phyloP scores from a whole-genome alignment of 2,329 filamentous ascomycete genomes.

The Colletotrichum chlorophyti region DNA sequence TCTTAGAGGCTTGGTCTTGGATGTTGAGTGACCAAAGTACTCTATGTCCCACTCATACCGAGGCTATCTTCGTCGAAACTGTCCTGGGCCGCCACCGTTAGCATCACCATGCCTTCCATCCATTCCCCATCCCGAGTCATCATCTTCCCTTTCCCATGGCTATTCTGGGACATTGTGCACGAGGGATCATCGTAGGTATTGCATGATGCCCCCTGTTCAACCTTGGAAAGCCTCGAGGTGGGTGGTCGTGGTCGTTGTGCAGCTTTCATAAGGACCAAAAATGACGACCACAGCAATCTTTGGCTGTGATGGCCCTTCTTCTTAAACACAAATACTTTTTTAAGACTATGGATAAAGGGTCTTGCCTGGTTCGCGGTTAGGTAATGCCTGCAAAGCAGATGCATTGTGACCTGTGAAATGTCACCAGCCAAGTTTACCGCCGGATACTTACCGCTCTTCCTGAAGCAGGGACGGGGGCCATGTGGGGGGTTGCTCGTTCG shows the following conservation, averaged over 20 bases:
- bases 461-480: constrained; percentile 1
- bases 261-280: not conserved
- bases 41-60: too few species aligned
- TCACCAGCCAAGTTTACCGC: not conserved
- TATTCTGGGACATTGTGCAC: constrained; percentile 3
- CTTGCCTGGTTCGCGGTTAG: too few species aligned
- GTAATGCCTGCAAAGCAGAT: not conserved
- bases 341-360: too few species aligned
- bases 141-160: constrained; percentile 5
- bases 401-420: not conserved
- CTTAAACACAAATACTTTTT: too few species aligned
- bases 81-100: not conserved
- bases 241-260: not conserved
- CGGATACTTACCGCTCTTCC: constrained; percentile 20
- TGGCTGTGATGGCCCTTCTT: too few species aligned
- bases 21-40: too few species aligned
- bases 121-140: not conserved
- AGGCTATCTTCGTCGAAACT: too few species aligned
- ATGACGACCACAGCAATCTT: too few species aligned
- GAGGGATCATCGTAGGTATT: constrained; percentile 19
- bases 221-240: not conserved
- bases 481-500: constrained; percentile 4
- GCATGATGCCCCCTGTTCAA: constrained; percentile 1
- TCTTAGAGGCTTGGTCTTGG: too few species aligned
- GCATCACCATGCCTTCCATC: not conserved